Percentiles rank a stretch among this genome's conserved stretches.
phyloP scores from a whole-genome alignment of 2,329 filamentous ascomycete species.

The Stachybotrys chartarum region DNA sequence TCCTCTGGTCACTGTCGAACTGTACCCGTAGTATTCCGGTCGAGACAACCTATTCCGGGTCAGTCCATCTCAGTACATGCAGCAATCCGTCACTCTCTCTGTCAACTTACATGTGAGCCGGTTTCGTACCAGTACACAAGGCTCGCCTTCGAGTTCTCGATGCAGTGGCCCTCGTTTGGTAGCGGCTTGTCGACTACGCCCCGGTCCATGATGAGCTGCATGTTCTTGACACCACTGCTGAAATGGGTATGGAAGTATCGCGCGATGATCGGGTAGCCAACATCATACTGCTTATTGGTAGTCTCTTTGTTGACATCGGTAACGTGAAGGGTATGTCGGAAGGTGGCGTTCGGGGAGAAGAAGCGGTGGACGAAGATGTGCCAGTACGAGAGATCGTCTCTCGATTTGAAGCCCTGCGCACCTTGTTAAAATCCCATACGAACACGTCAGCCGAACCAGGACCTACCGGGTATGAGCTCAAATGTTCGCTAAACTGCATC shows the following conservation, averaged over 20 bases:
- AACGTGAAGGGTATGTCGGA: constrained; percentile 63
- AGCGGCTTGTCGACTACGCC: constrained; percentile 47
- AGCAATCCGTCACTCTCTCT: neutral
- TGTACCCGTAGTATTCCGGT: constrained; percentile 71
- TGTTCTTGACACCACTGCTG: constrained; percentile 74
- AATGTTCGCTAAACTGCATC: constrained; percentile 55
- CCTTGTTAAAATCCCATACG: constrained; percentile 3
- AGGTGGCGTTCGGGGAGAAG: constrained; percentile 70
- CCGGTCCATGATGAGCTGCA: constrained; percentile 79
- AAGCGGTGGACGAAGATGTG: constrained; percentile 70
- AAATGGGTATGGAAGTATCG: constrained; percentile 90
- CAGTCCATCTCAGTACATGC: constrained; percentile 9
- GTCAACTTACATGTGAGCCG: constrained; percentile 64
- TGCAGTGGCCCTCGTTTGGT: constrained; percentile 59
- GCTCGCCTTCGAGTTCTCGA: constrained; percentile 70
- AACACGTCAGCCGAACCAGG: neutral
- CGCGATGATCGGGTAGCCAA: constrained; percentile 71
- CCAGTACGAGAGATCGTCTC: constrained; percentile 71
- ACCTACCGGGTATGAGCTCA: constrained; percentile 50
- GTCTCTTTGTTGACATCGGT: constrained; percentile 47
- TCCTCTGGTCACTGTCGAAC: constrained; percentile 71
- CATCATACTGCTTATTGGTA: constrained; percentile 76
- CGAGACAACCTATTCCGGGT: constrained; percentile 56
- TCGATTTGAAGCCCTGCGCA: constrained; percentile 46
- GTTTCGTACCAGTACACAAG: constrained; percentile 87